phyloP scores from a whole-genome alignment of 2,329 filamentous ascomycete species.

The Diaporthe capsici region DNA sequence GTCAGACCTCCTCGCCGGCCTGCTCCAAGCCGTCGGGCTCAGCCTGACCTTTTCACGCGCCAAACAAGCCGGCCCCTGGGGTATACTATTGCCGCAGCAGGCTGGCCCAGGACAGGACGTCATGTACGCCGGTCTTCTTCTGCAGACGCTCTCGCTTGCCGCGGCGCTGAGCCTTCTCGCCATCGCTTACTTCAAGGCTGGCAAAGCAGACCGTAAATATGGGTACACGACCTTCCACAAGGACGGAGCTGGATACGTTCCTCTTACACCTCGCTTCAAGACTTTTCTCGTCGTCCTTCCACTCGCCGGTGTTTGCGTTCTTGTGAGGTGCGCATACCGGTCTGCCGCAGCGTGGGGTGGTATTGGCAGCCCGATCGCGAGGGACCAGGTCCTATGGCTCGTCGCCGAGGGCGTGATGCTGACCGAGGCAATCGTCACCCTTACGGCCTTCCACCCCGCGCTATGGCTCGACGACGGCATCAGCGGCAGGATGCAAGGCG shows the following conservation, averaged over 20 bases:
- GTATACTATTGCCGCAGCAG: constrained; percentile 15
- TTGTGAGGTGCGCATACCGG: constrained; percentile 48
- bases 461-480: constrained; percentile 41
- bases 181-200: constrained; percentile 45
- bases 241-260: constrained; percentile 45
- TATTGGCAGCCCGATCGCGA: constrained; percentile 46
- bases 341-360: constrained; percentile 47
- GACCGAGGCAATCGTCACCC: constrained; percentile 47
- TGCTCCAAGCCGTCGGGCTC: constrained; percentile 49
- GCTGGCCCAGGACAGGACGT: constrained; percentile 41
- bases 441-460: constrained; percentile 50
- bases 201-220: constrained; percentile 44
- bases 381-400: constrained; percentile 48
- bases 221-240: constrained; percentile 50
- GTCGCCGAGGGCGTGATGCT: constrained; percentile 50
- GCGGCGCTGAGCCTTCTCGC: constrained; percentile 46
- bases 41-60: constrained; percentile 47
- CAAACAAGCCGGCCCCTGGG: constrained; percentile 39
- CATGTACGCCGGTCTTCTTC: constrained; percentile 46
- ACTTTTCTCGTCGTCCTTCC: constrained; percentile 47
- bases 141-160: constrained; percentile 47
- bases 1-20: constrained; percentile 46
- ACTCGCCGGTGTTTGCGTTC: constrained; percentile 45
- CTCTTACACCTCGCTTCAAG: constrained; percentile 47
- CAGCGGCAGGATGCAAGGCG: neutral